phyloP scores from a whole-genome alignment of 129 eudicot genomes.

The Oenanthe sinensis region DNA sequence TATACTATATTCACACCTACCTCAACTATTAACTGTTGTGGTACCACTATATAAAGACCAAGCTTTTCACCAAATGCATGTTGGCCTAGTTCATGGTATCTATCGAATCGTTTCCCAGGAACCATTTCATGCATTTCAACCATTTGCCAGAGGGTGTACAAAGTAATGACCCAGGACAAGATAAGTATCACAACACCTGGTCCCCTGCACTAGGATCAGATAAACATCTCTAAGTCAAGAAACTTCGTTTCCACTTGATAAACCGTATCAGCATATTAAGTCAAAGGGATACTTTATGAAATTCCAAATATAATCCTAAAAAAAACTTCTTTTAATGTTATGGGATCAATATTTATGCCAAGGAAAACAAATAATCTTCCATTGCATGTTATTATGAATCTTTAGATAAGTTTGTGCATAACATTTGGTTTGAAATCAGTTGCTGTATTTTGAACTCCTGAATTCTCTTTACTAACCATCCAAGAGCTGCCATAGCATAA shows the following conservation, averaged over 20 bases:
- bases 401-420: neutral
- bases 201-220: slow-evolving; percentile 38
- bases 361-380: neutral
- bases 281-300: neutral
- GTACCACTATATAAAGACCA: slow-evolving; percentile 59
- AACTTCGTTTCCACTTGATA: neutral
- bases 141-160: slow-evolving; percentile 80
- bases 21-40: slow-evolving; percentile 60
- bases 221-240: neutral
- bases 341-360: neutral
- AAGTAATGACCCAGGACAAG: slow-evolving; percentile 66
- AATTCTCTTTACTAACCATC: slow-evolving; percentile 39
- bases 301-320: neutral
- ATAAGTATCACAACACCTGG: slow-evolving; percentile 55
- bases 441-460: neutral
- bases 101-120: slow-evolving; percentile 66
- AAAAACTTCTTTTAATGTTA: neutral
- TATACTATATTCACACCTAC: slow-evolving; percentile 64
- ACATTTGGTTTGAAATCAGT: neutral
- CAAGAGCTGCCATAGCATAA: slow-evolving; percentile 61
- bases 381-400: neutral
- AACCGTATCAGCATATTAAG: neutral
- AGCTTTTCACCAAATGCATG: slow-evolving; percentile 68
- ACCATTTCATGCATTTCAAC: slow-evolving; percentile 79
- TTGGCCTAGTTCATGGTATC: slow-evolving; percentile 81